Evolutionary conservation across 2,329 filamentous ascomycete genomes (phyloP).

Genomic region (Cucurbitaria berberidis): DNA sequence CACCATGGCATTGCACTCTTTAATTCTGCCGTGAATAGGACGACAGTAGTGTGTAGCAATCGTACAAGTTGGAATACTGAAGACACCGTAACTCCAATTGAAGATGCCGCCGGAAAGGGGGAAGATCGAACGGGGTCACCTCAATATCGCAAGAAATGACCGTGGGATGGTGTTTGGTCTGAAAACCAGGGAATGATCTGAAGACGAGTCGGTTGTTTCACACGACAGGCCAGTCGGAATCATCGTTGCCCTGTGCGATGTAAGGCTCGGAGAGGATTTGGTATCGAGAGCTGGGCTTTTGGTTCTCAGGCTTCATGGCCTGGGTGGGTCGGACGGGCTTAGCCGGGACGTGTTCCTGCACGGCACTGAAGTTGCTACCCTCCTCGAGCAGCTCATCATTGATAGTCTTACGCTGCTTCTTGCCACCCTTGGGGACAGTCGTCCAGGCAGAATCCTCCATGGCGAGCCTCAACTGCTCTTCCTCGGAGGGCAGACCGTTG

Average conservation of each 20-base stretch:
- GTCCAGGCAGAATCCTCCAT: constrained; percentile 63
- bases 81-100: not conserved
- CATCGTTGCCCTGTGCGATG: constrained; percentile 36
- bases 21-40: too few species aligned
- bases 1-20: not conserved
- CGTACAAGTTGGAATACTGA: not conserved
- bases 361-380: constrained; percentile 25
- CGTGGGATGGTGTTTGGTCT: not conserved
- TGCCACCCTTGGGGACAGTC: constrained; percentile 62
- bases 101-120: not conserved
- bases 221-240: constrained; percentile 52
- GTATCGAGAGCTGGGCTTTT: constrained; percentile 38
- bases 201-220: constrained; percentile 18
- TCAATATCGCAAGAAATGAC: not conserved
- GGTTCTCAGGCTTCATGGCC: constrained; percentile 34
- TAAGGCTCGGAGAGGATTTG: constrained; percentile 37
- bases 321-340: constrained; percentile 33
- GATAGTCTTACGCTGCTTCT: constrained; percentile 59
- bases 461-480: constrained; percentile 64
- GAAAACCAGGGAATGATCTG: not conserved
- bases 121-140: not conserved
- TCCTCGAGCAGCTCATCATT: constrained; percentile 54
- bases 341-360: constrained; percentile 22
- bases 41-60: not conserved
- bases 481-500: constrained; percentile 62